phyloP scores from a whole-genome alignment of 257 asterid genomes.

The Buddleja alternifolia region DNA sequence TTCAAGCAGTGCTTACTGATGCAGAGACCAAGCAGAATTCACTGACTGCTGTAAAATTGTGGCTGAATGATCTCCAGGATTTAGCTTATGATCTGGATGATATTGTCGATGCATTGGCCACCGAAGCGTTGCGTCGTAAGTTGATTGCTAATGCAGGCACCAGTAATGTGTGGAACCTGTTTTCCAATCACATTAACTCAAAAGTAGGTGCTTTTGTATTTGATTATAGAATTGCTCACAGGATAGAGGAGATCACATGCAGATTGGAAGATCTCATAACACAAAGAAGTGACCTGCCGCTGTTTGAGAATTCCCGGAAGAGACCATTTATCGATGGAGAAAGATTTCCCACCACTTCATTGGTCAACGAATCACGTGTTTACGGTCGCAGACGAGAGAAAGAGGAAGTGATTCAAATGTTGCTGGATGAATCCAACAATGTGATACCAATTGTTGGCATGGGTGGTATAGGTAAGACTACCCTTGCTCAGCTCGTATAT shows the following conservation, averaged over 20 bases:
- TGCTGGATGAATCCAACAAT: not conserved
- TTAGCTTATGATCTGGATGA: slow-evolving; percentile 18
- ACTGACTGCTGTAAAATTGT: not conserved
- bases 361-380: slow-evolving; percentile 10
- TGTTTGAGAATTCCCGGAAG: not conserved
- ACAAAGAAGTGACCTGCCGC: not conserved
- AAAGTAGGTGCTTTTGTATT: not conserved
- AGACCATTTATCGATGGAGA: not conserved
- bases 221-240: not conserved
- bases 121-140: slow-evolving; percentile 20
- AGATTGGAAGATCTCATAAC: slow-evolving; percentile 10
- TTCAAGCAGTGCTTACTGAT: slow-evolving; percentile 28
- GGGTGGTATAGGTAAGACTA: slow-evolving; percentile 28
- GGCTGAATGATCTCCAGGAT: slow-evolving; percentile 21
- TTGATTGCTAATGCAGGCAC: not conserved
- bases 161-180: not conserved
- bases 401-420: slow-evolving; percentile 6
- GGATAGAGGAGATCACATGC: slow-evolving; percentile 11
- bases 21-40: slow-evolving; percentile 28
- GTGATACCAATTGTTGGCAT: slow-evolving; percentile 31
- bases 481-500: slow-evolving; percentile 27
- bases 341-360: slow-evolving; percentile 27
- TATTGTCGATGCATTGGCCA: slow-evolving; percentile 24
- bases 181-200: not conserved
- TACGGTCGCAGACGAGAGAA: slow-evolving; percentile 21